Percentiles rank a stretch among this genome's conserved stretches.
These are phyloP conservation scores for Pseudogymnoascus verrucosus DNA, from an alignment of 2,329 filamentous ascomycete genomes.

Conservation along the genomic window DNA sequence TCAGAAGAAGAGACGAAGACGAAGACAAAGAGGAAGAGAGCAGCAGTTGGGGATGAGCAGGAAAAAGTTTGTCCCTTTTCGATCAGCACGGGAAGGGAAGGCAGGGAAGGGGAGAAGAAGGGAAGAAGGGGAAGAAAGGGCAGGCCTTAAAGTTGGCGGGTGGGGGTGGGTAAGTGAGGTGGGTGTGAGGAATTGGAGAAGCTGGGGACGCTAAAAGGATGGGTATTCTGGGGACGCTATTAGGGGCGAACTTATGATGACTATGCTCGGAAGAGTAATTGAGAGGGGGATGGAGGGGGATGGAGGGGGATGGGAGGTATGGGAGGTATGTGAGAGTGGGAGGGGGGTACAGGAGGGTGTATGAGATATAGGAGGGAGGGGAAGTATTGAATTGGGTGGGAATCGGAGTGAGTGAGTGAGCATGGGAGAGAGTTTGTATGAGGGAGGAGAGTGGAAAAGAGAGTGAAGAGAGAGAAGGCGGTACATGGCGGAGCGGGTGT, in stretches of 20 bases:
- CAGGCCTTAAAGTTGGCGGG: neutral
- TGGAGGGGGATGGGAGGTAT: too few relatives aligned
- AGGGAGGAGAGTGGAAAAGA: neutral
- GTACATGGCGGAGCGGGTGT: neutral
- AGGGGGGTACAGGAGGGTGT: neutral
- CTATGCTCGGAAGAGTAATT: too few relatives aligned
- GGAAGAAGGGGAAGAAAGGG: neutral
- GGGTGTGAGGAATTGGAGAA: neutral
- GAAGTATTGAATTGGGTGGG: neutral
- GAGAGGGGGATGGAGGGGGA: too few relatives aligned
- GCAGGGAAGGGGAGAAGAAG: neutral
- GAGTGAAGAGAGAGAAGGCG: too few relatives aligned
- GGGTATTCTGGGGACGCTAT: neutral
- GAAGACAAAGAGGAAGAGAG: neutral
- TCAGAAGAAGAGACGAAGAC: neutral
- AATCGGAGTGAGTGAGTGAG: too few relatives aligned
- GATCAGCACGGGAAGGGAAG: neutral
- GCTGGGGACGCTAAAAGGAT: neutral
- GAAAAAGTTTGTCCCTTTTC: neutral
- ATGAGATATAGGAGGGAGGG: neutral
- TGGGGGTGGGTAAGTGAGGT: neutral
- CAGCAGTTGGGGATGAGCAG: conserved; percentile 10
- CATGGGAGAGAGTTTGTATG: neutral
- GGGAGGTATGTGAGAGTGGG: too few relatives aligned
- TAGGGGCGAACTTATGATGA: too few relatives aligned